These are phyloP conservation scores for Knufia petricola DNA, from an alignment of 2,329 filamentous ascomycete species.

Conservation along the genomic window DNA sequence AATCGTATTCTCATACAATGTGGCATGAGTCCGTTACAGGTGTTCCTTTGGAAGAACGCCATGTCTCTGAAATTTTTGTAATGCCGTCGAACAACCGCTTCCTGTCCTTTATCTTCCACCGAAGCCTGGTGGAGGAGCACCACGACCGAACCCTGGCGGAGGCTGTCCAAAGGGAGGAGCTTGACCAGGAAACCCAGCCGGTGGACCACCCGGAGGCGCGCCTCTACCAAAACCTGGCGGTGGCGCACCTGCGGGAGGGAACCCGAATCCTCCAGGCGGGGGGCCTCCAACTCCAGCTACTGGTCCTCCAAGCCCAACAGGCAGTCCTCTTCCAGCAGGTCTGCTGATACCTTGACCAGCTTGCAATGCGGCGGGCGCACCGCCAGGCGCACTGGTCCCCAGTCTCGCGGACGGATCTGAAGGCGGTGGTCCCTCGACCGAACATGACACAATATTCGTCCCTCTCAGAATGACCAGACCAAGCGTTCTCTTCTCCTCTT, in stretches of 20 bases:
- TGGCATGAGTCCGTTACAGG: too few relatives aligned
- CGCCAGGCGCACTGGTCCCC: conserved; percentile 63
- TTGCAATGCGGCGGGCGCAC: conserved; percentile 52
- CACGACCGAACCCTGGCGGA: conserved; percentile 11
- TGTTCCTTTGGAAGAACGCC: too few relatives aligned
- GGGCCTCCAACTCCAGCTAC: conserved; percentile 77
- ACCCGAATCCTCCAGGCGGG: conserved; percentile 47
- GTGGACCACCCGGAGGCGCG: conserved; percentile 32
- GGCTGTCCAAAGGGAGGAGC: conserved; percentile 9
- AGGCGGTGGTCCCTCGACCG: conserved; percentile 89
- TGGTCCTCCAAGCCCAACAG: conserved; percentile 77
- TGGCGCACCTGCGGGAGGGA: conserved; percentile 42
- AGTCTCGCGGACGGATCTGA: conserved; percentile 86
- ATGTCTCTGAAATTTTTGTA: background rate
- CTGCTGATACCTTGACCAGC: conserved; percentile 83
- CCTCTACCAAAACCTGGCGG: conserved; percentile 43
- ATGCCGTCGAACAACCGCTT: conserved; percentile 20
- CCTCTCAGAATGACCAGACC: conserved; percentile 91
- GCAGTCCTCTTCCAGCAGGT: conserved; percentile 76
- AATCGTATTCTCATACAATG: too few relatives aligned
- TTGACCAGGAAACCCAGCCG: conserved; percentile 12
- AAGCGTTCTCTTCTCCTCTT: conserved; percentile 96
- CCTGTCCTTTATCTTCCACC: conserved; percentile 28
- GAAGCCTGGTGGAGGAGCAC: conserved; percentile 40
- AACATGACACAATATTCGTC: conserved; percentile 86